Conservation (phyloP, 169 alveolate genomes). For the Amoebophrya sp. region DNA sequence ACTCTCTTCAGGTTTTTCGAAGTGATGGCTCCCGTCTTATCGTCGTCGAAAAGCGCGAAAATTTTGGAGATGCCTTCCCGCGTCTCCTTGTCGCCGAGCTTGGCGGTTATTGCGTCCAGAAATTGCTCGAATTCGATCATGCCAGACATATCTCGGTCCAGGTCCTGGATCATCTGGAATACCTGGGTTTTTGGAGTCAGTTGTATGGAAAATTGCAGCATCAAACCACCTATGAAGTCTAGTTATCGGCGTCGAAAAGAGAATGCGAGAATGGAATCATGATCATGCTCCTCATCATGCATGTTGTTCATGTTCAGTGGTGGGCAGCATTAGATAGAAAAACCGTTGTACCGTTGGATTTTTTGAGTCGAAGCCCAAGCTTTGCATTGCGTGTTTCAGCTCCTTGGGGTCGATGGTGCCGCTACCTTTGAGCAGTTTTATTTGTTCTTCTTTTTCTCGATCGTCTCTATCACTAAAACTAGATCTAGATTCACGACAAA, state of each 20-base stretch:
- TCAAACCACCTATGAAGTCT: too few species aligned
- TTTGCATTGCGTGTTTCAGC: slow-evolving; percentile 96
- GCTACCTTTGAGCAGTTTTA: slow-evolving; percentile 62
- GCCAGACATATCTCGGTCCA: slow-evolving; percentile 89
- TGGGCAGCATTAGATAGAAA: too few species aligned
- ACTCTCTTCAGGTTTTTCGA: slow-evolving; percentile 89
- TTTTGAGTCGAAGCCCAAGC: slow-evolving; percentile 94
- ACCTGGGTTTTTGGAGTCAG: too few species aligned
- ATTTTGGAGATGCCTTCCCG: slow-evolving; percentile 94
- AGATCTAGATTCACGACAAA: too few species aligned
- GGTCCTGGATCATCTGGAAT: slow-evolving; percentile 92
- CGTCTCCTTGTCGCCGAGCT: slow-evolving; percentile 77
- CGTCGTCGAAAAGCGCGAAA: slow-evolving; percentile 92
- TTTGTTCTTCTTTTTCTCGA: too few species aligned
- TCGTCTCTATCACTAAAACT: too few species aligned
- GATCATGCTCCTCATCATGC: too few species aligned
- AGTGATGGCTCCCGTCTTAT: slow-evolving; percentile 83
- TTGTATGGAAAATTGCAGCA: too few species aligned
- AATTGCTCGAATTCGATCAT: slow-evolving; percentile 92
- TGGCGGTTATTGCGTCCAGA: slow-evolving; percentile 92
- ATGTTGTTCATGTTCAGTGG: too few species aligned
- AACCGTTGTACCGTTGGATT: slow-evolving; percentile 90
- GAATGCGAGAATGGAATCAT: too few species aligned
- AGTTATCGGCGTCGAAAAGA: too few species aligned
- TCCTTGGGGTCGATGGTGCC: slow-evolving; percentile 96